These are phyloP conservation scores for Hysterangium stoloniferum DNA, from an alignment of 768 basidiomycete species.

Conservation along the genomic window DNA sequence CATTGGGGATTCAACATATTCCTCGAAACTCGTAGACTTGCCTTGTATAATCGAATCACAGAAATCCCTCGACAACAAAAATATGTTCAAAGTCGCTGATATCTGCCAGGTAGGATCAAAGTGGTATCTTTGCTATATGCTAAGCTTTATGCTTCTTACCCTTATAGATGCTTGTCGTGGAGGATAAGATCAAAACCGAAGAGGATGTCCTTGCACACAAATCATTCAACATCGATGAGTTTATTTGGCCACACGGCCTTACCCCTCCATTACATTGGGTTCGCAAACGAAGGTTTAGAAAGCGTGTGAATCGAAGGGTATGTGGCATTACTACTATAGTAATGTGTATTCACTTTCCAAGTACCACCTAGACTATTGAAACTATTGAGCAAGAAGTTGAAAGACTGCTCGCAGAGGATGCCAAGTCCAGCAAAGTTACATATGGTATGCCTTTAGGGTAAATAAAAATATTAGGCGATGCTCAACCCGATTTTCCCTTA, in stretches of 20 bases:
- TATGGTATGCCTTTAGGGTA: slow-evolving; percentile 45
- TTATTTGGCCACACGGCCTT: slow-evolving; percentile 94
- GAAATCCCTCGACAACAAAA: slow-evolving; percentile 92
- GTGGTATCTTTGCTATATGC: slow-evolving; percentile 10
- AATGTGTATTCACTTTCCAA: not conserved
- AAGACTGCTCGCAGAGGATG: slow-evolving; percentile 73
- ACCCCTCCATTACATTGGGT: slow-evolving; percentile 89
- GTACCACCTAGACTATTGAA: slow-evolving; percentile 67
- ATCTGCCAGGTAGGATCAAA: slow-evolving; percentile 75
- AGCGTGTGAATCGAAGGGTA: slow-evolving; percentile 77
- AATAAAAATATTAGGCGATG: not conserved
- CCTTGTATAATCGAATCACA: slow-evolving; percentile 92
- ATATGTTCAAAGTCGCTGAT: slow-evolving; percentile 98
- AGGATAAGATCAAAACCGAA: slow-evolving; percentile 63
- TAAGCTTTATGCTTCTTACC: slow-evolving; percentile 10
- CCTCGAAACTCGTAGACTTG: slow-evolving; percentile 91
- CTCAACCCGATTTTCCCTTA: slow-evolving; percentile 7
- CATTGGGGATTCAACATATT: slow-evolving; percentile 69
- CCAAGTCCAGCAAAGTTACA: slow-evolving; percentile 64
- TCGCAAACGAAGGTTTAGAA: slow-evolving; percentile 87
- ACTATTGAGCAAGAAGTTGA: slow-evolving; percentile 93
- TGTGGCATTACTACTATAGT: no score
- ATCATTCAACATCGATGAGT: slow-evolving; percentile 86
- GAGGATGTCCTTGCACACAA: slow-evolving; percentile 53
- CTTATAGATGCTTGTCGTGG: slow-evolving; percentile 85